These are phyloP conservation scores for Dactylorhiza incarnata DNA, from an alignment of 106 monocot species.

Conservation along the genomic window DNA sequence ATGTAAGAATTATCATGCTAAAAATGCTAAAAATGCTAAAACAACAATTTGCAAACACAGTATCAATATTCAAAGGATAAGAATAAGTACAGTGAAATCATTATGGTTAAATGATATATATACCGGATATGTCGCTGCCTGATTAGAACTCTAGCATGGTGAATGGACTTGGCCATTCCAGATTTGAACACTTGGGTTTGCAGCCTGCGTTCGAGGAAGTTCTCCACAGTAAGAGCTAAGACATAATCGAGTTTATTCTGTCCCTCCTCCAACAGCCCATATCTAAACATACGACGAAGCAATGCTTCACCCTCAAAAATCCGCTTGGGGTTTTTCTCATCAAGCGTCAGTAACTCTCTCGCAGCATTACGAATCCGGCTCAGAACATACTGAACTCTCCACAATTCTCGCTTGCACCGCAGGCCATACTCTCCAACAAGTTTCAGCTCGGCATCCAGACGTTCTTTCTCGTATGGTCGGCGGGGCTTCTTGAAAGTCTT, in stretches of 20 bases:
- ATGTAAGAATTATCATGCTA: too few relatives aligned
- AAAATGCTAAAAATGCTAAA: too few relatives aligned
- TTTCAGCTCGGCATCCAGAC: conserved; percentile 63
- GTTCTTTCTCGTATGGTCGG: conserved; percentile 79
- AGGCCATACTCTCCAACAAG: conserved; percentile 69
- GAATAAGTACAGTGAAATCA: not conserved
- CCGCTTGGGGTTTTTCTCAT: conserved; percentile 37
- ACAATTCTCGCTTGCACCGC: conserved; percentile 50
- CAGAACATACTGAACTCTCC: conserved; percentile 53
- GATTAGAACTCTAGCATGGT: conserved; percentile 54
- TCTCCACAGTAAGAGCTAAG: conserved; percentile 45
- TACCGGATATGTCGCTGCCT: conserved; percentile 63
- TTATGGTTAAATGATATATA: not conserved
- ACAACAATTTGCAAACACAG: too few relatives aligned
- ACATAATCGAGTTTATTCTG: conserved; percentile 63
- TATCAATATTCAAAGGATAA: not conserved
- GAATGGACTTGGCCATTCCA: conserved; percentile 59
- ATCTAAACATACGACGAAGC: conserved; percentile 38
- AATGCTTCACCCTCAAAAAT: conserved; percentile 59
- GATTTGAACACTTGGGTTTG: conserved; percentile 64
- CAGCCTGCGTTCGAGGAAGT: conserved; percentile 53
- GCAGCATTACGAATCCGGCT: conserved; percentile 55
- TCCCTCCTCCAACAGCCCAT: conserved; percentile 45
- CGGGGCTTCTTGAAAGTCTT: conserved; percentile 85
- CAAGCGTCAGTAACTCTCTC: conserved; percentile 47